These are phyloP conservation scores for Cyberlindnera euphorbiiphila DNA, from an alignment of 805 yeast genomes.

Conservation along the genomic window DNA sequence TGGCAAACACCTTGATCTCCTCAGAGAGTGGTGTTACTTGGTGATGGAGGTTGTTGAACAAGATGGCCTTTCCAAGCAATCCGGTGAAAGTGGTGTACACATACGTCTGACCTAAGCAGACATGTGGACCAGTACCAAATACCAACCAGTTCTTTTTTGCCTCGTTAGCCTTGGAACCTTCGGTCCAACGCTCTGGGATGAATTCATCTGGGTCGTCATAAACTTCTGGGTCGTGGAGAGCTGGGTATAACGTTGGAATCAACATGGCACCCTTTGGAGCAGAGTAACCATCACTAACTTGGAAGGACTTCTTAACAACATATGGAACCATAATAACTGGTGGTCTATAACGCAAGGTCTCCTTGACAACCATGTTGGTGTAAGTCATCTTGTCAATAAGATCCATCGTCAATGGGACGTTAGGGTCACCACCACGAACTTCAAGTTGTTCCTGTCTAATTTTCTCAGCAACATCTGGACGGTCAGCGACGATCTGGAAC, in stretches of 20 bases:
- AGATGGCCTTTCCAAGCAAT: slow-evolving; percentile 84
- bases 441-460: slow-evolving; percentile 88
- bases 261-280: slow-evolving; percentile 98
- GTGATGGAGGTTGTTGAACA: slow-evolving; percentile 79
- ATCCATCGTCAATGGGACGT: slow-evolving; percentile 56
- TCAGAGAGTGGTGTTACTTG: slow-evolving; percentile 81
- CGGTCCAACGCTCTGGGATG: slow-evolving; percentile 93
- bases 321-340: slow-evolving; percentile 99
- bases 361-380: slow-evolving; percentile 88
- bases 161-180: slow-evolving; percentile 69
- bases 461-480: slow-evolving; percentile 85
- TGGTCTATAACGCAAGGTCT: slow-evolving; percentile 90
- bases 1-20: slow-evolving; percentile 93
- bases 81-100: slow-evolving; percentile 88
- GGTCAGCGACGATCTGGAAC: slow-evolving; percentile 92
- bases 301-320: slow-evolving; percentile 82
- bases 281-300: slow-evolving; percentile 75
- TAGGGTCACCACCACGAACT: slow-evolving; percentile 76
- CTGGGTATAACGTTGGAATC: slow-evolving; percentile 92
- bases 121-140: slow-evolving; percentile 96
- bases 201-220: slow-evolving; percentile 93
- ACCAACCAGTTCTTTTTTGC: slow-evolving; percentile 92
- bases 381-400: slow-evolving; percentile 83
- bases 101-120: slow-evolving; percentile 91
- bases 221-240: slow-evolving; percentile 95